Conservation (phyloP, 2,329 filamentous ascomycete species). For the Fusarium robinianum region DNA sequence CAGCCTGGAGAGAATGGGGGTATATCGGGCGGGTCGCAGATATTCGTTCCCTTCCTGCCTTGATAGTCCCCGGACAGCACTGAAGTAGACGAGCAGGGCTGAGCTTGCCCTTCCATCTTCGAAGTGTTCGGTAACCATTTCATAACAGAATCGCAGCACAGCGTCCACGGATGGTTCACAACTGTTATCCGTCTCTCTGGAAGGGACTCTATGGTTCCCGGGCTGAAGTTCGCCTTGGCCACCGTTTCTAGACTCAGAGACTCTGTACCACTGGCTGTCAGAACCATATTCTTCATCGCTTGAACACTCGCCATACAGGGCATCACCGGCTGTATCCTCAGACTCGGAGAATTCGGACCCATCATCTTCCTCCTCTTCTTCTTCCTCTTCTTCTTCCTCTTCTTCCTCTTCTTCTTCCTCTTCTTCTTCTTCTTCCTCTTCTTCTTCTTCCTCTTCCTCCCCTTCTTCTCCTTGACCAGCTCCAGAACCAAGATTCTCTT, state of each 20-base stretch:
- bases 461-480: neutral
- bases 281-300: neutral
- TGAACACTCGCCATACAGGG: no score
- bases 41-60: neutral
- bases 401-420: neutral
- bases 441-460: neutral
- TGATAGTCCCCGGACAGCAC: conserved; percentile 1
- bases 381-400: neutral
- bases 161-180: neutral
- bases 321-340: no score
- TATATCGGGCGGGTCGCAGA: neutral
- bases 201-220: neutral
- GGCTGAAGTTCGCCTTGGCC: no score
- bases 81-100: conserved; percentile 5
- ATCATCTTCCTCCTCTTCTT: neutral
- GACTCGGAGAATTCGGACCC: no score
- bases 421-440: neutral
- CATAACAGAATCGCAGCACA: conserved; percentile 1
- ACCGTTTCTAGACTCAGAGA: no score
- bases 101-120: conserved; percentile 3
- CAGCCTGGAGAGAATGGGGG: conserved; percentile 1
- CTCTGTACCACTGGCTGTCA: no score
- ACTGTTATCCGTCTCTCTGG: neutral
- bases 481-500: no score
- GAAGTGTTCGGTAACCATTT: conserved; percentile 3